Conservation (phyloP, 148 eudicot species). For the Cornus florida region DNA sequence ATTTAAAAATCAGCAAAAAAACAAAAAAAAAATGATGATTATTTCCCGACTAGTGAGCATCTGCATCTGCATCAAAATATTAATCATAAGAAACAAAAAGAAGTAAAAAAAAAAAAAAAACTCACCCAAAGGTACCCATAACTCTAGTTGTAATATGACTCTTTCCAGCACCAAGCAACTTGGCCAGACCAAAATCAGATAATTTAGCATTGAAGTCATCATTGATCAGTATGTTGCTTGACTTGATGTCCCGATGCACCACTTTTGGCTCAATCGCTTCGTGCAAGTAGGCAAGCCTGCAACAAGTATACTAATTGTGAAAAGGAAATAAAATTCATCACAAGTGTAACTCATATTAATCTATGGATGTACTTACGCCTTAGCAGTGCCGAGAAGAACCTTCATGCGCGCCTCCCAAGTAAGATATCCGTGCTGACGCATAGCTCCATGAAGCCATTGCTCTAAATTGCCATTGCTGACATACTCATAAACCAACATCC, state of each 20-base stretch:
- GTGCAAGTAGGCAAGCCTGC: conserved; percentile 12
- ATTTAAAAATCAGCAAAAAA: not conserved
- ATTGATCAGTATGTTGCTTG: conserved; percentile 9
- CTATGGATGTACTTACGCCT: conserved; percentile 5
- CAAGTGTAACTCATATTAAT: not conserved
- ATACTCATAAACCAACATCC: conserved; percentile 28
- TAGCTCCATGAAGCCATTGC: conserved; percentile 27
- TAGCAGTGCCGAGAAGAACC: conserved; percentile 11
- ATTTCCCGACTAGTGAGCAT: no score
- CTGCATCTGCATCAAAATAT: no score
- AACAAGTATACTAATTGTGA: not conserved
- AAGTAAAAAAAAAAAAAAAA: not conserved
- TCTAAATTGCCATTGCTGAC: conserved; percentile 26
- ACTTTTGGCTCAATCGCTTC: conserved; percentile 13
- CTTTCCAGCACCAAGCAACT: not conserved
- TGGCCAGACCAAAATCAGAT: conserved; percentile 10
- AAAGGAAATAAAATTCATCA: not conserved
- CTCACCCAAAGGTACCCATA: conserved; percentile 15
- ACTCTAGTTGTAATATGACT: conserved; percentile 8
- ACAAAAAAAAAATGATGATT: not conserved
- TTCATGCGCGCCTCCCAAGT: conserved; percentile 13
- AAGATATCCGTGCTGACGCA: conserved; percentile 11
- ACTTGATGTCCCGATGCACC: conserved; percentile 10
- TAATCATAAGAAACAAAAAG: no score
- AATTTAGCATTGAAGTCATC: not conserved